Conservation (phyloP, 495 filamentous ascomycete species). For the Penicillium manginii region DNA sequence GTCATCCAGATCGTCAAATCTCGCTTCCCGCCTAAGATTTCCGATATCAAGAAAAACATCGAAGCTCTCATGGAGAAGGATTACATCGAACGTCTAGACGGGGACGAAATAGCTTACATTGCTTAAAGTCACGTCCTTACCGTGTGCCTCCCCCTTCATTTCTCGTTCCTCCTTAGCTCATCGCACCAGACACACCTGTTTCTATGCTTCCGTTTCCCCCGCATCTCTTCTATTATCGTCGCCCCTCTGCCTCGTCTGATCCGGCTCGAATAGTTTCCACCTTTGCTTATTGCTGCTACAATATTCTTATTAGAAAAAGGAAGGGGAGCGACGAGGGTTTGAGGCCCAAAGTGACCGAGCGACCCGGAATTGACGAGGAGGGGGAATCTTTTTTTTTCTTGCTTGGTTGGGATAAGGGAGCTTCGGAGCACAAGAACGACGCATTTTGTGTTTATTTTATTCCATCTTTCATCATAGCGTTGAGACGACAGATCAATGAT, state of each 20-base stretch:
- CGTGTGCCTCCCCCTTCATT: background rate
- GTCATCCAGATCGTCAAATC: conserved; percentile 91
- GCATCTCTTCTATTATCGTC: conserved; percentile 19
- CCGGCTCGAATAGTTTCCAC: background rate
- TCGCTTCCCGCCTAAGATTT: conserved; percentile 91
- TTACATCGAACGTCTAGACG: conserved; percentile 93
- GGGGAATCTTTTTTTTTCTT: background rate
- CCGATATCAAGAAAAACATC: conserved; percentile 99
- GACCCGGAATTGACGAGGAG: background rate
- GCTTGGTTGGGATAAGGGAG: conserved; percentile 20
- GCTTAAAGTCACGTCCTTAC: conserved; percentile 49
- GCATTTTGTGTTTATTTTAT: conserved; percentile 40
- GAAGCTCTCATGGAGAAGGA: conserved; percentile 99
- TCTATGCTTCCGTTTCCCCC: no score
- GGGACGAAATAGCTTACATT: conserved; percentile 91
- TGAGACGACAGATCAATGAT: conserved; percentile 43
- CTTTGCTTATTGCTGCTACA: background rate
- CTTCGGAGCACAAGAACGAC: conserved; percentile 44
- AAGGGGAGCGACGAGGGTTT: background rate
- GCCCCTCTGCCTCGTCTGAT: background rate
- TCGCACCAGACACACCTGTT: conserved; percentile 7
- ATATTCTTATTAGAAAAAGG: background rate
- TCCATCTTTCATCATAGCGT: conserved; percentile 41
- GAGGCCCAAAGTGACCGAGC: background rate
- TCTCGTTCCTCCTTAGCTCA: conserved; percentile 4